Conservation (phyloP, 2,329 filamentous ascomycete species). For the Sclerotinia spermophila region DNA sequence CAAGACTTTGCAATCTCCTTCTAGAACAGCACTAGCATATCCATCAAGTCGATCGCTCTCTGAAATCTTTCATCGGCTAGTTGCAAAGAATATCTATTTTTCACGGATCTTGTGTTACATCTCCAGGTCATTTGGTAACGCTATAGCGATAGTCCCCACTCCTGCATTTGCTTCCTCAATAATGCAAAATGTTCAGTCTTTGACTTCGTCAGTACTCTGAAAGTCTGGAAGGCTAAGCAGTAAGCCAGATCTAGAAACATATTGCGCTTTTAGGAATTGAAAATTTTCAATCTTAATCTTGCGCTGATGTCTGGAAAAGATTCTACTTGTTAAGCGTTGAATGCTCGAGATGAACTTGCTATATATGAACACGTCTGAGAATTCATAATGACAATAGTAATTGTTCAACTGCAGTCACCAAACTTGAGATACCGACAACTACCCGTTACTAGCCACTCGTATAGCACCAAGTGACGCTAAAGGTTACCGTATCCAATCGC, state of each 20-base stretch:
- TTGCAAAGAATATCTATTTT: not conserved
- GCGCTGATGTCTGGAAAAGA: not conserved
- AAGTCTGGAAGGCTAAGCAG: not conserved
- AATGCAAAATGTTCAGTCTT: not conserved
- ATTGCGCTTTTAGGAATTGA: not conserved
- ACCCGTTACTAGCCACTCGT: not conserved
- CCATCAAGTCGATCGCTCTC: not conserved
- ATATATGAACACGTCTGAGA: not conserved
- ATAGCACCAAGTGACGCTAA: not conserved
- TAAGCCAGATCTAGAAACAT: not conserved
- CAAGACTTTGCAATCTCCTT: not conserved
- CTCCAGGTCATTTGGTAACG: not conserved
- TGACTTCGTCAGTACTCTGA: not conserved
- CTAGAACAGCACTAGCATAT: not conserved
- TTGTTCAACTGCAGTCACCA: not conserved
- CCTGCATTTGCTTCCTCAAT: not conserved
- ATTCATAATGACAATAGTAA: not conserved
- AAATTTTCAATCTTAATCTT: not conserved
- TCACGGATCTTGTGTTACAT: not conserved
- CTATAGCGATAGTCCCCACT: not conserved
- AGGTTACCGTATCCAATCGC: not conserved
- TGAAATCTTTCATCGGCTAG: not conserved
- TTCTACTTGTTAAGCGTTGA: fast-evolving
- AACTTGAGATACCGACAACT: not conserved
- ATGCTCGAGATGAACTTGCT: not conserved